A percentile compares a stretch with the other conserved stretches of the same genome.
phyloP scores from a whole-genome alignment of 345 rosid genomes.

The Rhodamnia rubescens region DNA sequence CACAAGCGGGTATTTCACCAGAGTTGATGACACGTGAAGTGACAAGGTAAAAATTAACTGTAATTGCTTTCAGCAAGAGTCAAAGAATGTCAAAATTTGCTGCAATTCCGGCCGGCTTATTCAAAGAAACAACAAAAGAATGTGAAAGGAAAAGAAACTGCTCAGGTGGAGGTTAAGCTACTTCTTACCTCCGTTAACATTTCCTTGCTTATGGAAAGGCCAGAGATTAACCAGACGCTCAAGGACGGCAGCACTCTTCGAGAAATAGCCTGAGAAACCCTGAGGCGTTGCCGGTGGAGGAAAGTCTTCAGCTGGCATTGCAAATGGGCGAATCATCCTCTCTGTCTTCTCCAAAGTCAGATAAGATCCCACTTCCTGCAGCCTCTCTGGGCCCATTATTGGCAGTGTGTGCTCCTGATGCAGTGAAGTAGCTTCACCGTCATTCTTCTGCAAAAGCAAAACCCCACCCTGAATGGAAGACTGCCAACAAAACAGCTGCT shows the following conservation, averaged over 20 bases:
- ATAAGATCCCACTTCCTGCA: conserved; percentile 79
- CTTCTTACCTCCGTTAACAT: conserved; percentile 31
- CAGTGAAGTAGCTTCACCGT: conserved; percentile 51
- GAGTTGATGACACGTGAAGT: background rate
- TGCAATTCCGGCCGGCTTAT: background rate
- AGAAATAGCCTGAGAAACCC: conserved; percentile 91
- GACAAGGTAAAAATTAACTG: background rate
- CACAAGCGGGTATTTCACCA: background rate
- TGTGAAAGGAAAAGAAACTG: background rate
- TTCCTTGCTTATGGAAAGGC: conserved; percentile 55
- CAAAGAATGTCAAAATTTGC: background rate
- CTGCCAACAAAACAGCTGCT: background rate
- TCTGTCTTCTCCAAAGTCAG: conserved; percentile 89
- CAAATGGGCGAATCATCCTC: conserved; percentile 85
- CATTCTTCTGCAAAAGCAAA: conserved; percentile 40
- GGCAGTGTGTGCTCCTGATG: conserved; percentile 94
- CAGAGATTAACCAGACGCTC: conserved; percentile 71
- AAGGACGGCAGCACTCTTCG: conserved; percentile 89
- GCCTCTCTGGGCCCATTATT: conserved; percentile 97
- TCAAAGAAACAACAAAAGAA: background rate
- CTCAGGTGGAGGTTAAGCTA: background rate
- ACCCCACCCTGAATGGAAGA: background rate
- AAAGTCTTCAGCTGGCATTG: conserved; percentile 97
- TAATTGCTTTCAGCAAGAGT: background rate
- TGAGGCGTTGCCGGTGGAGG: conserved; percentile 87